Evolutionary conservation across 768 basidiomycete genomes (phyloP).

Genomic region (Hericium coralloides): DNA sequence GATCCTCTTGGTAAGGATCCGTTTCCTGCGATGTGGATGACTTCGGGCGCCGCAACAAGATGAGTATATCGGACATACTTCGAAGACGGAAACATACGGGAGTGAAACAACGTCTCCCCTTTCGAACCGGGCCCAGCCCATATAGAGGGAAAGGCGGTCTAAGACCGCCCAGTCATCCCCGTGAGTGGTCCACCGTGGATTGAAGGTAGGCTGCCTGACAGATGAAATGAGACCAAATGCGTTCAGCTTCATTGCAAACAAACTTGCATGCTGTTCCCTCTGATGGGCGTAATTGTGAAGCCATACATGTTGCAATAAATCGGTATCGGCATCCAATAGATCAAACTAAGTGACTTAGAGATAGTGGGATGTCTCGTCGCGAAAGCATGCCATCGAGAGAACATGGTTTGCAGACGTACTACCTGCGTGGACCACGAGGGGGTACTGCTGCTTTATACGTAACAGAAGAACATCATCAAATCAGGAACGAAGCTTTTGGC

Average conservation of each 20-base stretch:
- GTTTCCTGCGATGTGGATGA: constrained; percentile 8
- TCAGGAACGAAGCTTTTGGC: no score
- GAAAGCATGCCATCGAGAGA: no score
- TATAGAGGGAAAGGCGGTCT: constrained; percentile 7
- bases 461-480: no score
- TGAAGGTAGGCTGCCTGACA: constrained; percentile 14
- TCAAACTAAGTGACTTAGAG: background rate
- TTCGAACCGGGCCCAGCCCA: constrained; percentile 4
- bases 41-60: constrained; percentile 3
- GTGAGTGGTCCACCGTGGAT: constrained; percentile 9
- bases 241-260: background rate
- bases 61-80: no score
- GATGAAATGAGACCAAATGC: background rate
- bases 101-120: constrained; percentile 13
- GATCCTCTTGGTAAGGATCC: constrained; percentile 9
- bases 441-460: no score
- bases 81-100: constrained; percentile 4
- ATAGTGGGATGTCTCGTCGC: no score
- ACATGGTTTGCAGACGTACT: no score
- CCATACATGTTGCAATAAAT: constrained; percentile 8
- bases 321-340: constrained; percentile 10
- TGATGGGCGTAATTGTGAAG: constrained; percentile 7
- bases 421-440: no score
- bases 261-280: constrained; percentile 16
- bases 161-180: constrained; percentile 10